These are phyloP conservation scores for Backusella psychrophila DNA, from an alignment of 192 early-diverging fungal species.

Conservation along the genomic window DNA sequence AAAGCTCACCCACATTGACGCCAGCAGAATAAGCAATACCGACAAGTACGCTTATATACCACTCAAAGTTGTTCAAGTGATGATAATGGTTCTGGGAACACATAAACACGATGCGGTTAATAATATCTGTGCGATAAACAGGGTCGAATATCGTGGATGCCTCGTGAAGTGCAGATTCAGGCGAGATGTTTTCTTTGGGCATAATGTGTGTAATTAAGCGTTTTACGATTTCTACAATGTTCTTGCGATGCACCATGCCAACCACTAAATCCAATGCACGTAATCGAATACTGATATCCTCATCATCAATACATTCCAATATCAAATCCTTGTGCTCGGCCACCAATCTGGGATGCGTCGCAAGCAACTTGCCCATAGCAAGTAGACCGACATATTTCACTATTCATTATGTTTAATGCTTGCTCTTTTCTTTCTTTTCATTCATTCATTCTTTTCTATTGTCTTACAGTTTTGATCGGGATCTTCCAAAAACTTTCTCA, in stretches of 20 bases:
- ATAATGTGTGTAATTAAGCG: slow-evolving; percentile 77
- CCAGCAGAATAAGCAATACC: slow-evolving; percentile 76
- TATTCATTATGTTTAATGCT: slow-evolving; percentile 13
- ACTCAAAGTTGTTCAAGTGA: slow-evolving; percentile 90
- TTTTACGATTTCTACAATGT: slow-evolving; percentile 80
- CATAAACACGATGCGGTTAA: slow-evolving; percentile 76
- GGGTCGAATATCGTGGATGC: slow-evolving; percentile 52
- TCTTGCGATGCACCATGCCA: slow-evolving; percentile 81
- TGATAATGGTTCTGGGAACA: slow-evolving; percentile 84
- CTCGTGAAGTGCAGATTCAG: slow-evolving; percentile 19
- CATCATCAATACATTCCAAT: slow-evolving; percentile 86
- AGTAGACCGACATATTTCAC: slow-evolving; percentile 92
- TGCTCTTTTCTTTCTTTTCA: background rate
- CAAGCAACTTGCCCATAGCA: slow-evolving; percentile 80
- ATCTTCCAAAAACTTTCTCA: slow-evolving; percentile 80
- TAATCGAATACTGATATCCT: slow-evolving; percentile 88
- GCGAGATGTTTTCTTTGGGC: slow-evolving; percentile 39
- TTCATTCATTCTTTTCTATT: too few relatives aligned
- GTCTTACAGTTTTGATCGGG: slow-evolving; percentile 87
- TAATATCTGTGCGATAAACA: slow-evolving; percentile 78
- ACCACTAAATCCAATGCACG: slow-evolving; percentile 85
- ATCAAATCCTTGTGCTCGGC: slow-evolving; percentile 80
- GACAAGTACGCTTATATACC: slow-evolving; percentile 86
- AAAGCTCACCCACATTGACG: slow-evolving; percentile 68
- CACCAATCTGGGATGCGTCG: slow-evolving; percentile 81